These are phyloP conservation scores for Vaccinium vitisidaea DNA, from an alignment of 148 eudicot genomes.

Conservation along the genomic window DNA sequence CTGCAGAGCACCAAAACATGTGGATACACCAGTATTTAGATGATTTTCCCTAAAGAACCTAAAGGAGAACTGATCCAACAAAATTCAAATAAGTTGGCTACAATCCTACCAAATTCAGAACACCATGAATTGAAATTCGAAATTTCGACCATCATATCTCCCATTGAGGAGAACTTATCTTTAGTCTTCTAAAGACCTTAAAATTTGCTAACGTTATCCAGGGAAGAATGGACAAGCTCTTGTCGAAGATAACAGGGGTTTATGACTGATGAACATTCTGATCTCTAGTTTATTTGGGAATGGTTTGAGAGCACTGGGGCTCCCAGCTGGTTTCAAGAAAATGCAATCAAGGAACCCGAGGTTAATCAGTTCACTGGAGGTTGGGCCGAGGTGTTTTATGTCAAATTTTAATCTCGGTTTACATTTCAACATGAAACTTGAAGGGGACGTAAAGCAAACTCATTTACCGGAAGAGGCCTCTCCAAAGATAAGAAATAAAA, in stretches of 20 bases:
- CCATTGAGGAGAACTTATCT: neutral
- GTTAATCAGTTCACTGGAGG: neutral
- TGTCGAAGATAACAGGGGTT: neutral
- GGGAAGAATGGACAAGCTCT: neutral
- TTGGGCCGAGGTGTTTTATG: neutral
- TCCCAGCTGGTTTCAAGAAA: neutral
- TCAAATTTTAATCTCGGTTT: neutral
- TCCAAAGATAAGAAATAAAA: neutral
- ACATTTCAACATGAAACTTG: neutral
- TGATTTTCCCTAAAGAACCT: neutral
- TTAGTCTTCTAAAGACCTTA: neutral
- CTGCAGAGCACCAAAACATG: slow-evolving; percentile 33
- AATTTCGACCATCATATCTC: neutral
- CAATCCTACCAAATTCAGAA: neutral
- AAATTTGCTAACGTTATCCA: neutral
- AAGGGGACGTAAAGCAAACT: neutral
- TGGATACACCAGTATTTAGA: neutral
- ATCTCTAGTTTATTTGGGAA: neutral
- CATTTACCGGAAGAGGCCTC: neutral
- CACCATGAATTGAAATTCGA: neutral
- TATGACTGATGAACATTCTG: neutral
- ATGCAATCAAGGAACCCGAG: neutral
- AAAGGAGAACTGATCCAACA: too few relatives aligned
- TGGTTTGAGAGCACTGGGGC: neutral
- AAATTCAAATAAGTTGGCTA: neutral